Conservation (phyloP, 495 filamentous ascomycete species). For the Hypoxylon trugodes region DNA sequence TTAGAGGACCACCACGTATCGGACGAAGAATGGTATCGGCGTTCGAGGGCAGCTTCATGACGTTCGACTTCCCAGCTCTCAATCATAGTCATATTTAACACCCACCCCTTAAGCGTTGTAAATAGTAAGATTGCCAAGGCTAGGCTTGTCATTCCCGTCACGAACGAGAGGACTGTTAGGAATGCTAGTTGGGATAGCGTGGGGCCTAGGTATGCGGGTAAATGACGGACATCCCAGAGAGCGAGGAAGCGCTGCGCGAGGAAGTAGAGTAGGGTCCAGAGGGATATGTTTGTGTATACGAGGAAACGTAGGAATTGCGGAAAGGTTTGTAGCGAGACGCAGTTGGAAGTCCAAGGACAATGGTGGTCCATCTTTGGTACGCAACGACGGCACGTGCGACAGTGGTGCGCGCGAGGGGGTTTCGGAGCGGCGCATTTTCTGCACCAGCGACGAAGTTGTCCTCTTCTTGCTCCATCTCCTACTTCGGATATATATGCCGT, state of each 20-base stretch:
- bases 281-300: conserved; percentile 75
- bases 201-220: conserved; percentile 87
- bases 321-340: conserved; percentile 88
- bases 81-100: conserved; percentile 75
- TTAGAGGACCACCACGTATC: conserved; percentile 38
- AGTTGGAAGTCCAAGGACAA: conserved; percentile 95
- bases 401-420: conserved; percentile 91
- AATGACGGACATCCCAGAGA: conserved; percentile 70
- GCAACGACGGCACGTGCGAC: conserved; percentile 86
- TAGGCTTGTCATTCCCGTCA: conserved; percentile 70
- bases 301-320: conserved; percentile 92
- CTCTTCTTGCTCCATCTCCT: conserved; percentile 19
- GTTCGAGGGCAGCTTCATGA: conserved; percentile 79
- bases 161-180: conserved; percentile 70
- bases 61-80: conserved; percentile 93
- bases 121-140: conserved; percentile 71
- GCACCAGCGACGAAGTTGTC: conserved; percentile 69
- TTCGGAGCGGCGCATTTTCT: conserved; percentile 85
- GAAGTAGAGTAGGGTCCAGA: conserved; percentile 66
- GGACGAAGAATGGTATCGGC: conserved; percentile 63
- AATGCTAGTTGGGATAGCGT: conserved; percentile 66
- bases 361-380: conserved; percentile 99
- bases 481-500: background rate
- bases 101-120: conserved; percentile 51
- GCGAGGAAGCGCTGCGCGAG: conserved; percentile 66